Evolutionary conservation across 2,329 filamentous ascomycete species (phyloP).

Genomic region (Pseudogymnoascus sp.): DNA sequence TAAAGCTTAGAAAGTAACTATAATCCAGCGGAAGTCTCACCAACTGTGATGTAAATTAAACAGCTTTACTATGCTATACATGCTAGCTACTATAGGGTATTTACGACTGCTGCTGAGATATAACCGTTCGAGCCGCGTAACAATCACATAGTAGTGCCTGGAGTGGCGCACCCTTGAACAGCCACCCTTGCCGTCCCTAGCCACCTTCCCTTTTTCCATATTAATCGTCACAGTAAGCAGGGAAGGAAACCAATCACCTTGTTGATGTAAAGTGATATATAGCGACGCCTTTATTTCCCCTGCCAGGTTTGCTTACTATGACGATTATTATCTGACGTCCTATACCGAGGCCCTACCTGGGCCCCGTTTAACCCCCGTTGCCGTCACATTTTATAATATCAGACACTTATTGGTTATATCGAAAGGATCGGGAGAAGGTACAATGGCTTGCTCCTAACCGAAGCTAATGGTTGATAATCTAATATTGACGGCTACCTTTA

Average conservation of each 20-base stretch:
- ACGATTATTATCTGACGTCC: background rate
- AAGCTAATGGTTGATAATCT: background rate
- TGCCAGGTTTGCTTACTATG: background rate
- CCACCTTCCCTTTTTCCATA: background rate
- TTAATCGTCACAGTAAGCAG: background rate
- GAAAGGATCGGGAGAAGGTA: background rate
- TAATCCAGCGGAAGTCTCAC: too few species aligned
- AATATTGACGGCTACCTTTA: background rate
- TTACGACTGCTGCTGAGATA: background rate
- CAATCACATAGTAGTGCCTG: background rate
- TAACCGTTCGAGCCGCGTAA: background rate
- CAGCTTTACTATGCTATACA: background rate
- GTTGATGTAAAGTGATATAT: background rate
- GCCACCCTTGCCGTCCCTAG: background rate
- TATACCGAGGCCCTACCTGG: background rate
- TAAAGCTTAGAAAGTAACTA: background rate
- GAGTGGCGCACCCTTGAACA: background rate
- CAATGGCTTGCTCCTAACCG: background rate
- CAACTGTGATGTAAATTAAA: background rate
- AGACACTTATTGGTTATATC: background rate
- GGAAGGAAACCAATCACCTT: background rate
- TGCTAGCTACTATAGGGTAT: background rate
- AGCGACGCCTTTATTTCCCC: background rate
- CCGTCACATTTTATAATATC: background rate
- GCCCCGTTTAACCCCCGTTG: background rate